A percentile compares a stretch with the other conserved stretches of the same genome.
Evolutionary conservation across 495 filamentous ascomycete genomes (phyloP).

Genomic region (Aspergillus panamensis): DNA sequence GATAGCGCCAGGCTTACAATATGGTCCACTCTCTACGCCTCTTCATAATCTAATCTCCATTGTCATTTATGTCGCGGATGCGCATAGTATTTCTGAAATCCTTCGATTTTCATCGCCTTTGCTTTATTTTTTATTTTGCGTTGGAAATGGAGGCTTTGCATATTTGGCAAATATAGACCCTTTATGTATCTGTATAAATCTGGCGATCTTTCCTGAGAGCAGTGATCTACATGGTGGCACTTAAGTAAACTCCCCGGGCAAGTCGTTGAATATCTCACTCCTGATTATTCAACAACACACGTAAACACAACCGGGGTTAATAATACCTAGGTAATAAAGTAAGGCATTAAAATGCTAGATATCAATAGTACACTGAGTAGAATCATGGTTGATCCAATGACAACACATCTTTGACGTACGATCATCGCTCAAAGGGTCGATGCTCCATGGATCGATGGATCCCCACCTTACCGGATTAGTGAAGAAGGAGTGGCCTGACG

Average conservation of each 20-base stretch:
- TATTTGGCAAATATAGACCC: too few relatives aligned
- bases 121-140: background rate
- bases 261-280: too few relatives aligned
- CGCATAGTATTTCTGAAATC: background rate
- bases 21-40: background rate
- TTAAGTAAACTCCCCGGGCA: too few relatives aligned
- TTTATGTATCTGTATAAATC: too few relatives aligned
- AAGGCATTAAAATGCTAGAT: too few relatives aligned
- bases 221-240: too few relatives aligned
- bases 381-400: background rate
- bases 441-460: background rate
- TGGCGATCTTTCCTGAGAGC: too few relatives aligned
- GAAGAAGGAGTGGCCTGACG: slow-evolving; percentile 8
- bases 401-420: background rate
- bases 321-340: too few relatives aligned
- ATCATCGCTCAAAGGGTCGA: background rate
- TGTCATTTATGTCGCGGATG: background rate
- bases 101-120: background rate
- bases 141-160: background rate
- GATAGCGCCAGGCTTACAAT: background rate
- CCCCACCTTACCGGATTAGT: background rate
- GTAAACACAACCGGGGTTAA: too few relatives aligned
- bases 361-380: too few relatives aligned
- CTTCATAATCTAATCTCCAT: background rate
- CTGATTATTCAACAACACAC: too few relatives aligned